Percentiles rank a stretch among this genome's conserved stretches.
Evolutionary conservation across 441 rosid genomes (phyloP).

Genomic region (Adansonia madagascariensis): DNA sequence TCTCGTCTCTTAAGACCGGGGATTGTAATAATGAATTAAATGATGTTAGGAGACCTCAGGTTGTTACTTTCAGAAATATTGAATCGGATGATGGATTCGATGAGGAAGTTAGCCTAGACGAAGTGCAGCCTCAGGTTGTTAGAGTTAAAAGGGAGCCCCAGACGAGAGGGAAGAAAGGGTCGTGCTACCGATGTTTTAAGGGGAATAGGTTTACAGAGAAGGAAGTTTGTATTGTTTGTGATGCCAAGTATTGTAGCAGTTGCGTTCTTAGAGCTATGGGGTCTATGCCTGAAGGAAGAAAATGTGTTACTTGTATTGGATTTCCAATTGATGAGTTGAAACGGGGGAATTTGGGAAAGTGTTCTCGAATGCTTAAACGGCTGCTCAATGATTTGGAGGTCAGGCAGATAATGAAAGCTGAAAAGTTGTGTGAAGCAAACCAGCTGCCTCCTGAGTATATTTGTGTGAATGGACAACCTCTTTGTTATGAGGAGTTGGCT

Average conservation of each 20-base stretch:
- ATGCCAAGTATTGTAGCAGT: conserved; percentile 77
- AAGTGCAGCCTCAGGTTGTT: conserved; percentile 44
- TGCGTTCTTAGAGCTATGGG: conserved; percentile 98
- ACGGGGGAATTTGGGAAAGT: conserved; percentile 71
- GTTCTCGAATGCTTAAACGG: conserved; percentile 84
- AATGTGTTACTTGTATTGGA: conserved; percentile 84
- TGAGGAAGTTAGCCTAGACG: conserved; percentile 49
- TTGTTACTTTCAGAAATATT: conserved; percentile 71
- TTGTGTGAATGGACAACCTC: conserved; percentile 67
- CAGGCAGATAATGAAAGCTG: conserved; percentile 82
- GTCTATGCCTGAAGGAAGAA: conserved; percentile 97
- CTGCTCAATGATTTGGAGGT: conserved; percentile 75
- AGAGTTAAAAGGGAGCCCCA: conserved; percentile 57
- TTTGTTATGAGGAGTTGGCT: conserved; percentile 66
- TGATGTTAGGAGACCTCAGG: conserved; percentile 55
- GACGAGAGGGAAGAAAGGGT: conserved; percentile 71
- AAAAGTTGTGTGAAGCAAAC: conserved; percentile 77
- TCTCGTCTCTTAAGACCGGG: conserved; percentile 56
- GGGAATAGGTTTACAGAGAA: conserved; percentile 84
- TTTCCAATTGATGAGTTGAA: conserved; percentile 78
- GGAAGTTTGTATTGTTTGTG: conserved; percentile 90
- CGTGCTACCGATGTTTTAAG: conserved; percentile 80
- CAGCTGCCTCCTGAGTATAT: conserved; percentile 85
- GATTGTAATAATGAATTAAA: conserved; percentile 50
- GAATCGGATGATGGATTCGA: conserved; percentile 62